A percentile compares a stretch with the other conserved stretches of the same genome.
These are phyloP conservation scores for Hygrophorus pudorinus DNA, from an alignment of 768 basidiomycete genomes.

Conservation along the genomic window DNA sequence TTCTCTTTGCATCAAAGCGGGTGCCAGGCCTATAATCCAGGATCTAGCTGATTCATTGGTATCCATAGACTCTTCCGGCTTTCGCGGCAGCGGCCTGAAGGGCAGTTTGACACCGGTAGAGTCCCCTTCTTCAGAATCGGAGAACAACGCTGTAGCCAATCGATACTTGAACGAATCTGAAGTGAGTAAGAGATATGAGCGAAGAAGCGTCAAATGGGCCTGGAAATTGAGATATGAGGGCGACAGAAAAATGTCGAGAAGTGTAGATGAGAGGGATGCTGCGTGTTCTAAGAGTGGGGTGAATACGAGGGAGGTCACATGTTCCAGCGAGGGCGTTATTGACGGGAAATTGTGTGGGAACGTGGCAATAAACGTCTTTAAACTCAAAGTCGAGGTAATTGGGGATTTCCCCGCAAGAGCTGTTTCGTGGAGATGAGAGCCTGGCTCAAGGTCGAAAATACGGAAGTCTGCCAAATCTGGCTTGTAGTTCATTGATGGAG, in stretches of 20 bases:
- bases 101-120: conserved; percentile 15
- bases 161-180: conserved; percentile 65
- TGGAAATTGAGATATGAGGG: conserved; percentile 56
- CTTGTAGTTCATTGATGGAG: conserved; percentile 6
- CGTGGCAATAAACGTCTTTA: conserved; percentile 38
- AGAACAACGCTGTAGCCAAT: conserved; percentile 65
- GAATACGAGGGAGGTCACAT: conserved; percentile 55
- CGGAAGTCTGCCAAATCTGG: conserved; percentile 36
- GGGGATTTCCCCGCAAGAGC: conserved; percentile 17
- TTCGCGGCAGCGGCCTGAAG: conserved; percentile 4
- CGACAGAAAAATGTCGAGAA: conserved; percentile 59
- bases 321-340: conserved; percentile 52
- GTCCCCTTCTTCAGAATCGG: conserved; percentile 50
- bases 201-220: conserved; percentile 56
- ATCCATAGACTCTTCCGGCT: not conserved
- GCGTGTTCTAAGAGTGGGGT: conserved; percentile 51
- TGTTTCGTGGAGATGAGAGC: conserved; percentile 17
- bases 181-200: conserved; percentile 67
- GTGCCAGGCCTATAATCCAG: conserved; percentile 67
- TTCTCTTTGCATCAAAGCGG: conserved; percentile 59
- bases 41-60: conserved; percentile 18
- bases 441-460: conserved; percentile 63
- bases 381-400: conserved; percentile 17
- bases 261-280: conserved; percentile 52
- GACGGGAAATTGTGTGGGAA: conserved; percentile 56